Evolutionary conservation across 2,329 filamentous ascomycete species (phyloP).

Genomic region (Penicillium hordei): DNA sequence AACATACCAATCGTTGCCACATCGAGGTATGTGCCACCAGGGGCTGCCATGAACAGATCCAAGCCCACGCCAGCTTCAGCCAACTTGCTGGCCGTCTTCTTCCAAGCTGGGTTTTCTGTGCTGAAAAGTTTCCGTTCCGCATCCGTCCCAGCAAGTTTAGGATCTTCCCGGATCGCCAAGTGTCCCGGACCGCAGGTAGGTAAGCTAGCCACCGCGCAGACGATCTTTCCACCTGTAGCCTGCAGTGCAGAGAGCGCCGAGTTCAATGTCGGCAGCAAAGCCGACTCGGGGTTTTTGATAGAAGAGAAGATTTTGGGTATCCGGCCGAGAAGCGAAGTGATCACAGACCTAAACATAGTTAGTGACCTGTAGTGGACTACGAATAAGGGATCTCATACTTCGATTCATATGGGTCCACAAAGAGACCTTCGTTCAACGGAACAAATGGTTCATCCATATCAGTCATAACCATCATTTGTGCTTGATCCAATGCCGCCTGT

Average conservation of each 20-base stretch:
- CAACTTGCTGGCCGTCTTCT: slow-evolving; percentile 83
- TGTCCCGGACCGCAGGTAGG: slow-evolving; percentile 89
- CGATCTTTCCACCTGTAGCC: slow-evolving; percentile 84
- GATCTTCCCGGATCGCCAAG: slow-evolving; percentile 82
- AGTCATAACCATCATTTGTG: slow-evolving; percentile 98
- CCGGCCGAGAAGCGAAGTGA: slow-evolving; percentile 79
- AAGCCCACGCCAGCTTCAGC: slow-evolving; percentile 81
- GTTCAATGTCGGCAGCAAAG: slow-evolving; percentile 78
- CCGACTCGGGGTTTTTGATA: slow-evolving; percentile 87
- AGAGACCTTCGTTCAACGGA: slow-evolving; percentile 84
- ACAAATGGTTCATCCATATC: slow-evolving; percentile 97
- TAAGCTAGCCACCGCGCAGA: slow-evolving; percentile 82
- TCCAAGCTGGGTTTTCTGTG: slow-evolving; percentile 86
- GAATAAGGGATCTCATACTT: slow-evolving; percentile 52
- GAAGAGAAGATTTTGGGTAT: slow-evolving; percentile 83
- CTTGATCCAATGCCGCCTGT: slow-evolving; percentile 73
- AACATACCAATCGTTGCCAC: slow-evolving; percentile 80
- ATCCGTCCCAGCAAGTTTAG: slow-evolving; percentile 81
- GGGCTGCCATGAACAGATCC: slow-evolving; percentile 92
- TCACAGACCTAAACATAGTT: slow-evolving; percentile 59
- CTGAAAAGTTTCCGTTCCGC: slow-evolving; percentile 88
- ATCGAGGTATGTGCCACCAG: slow-evolving; percentile 86
- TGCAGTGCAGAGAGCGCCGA: slow-evolving; percentile 81
- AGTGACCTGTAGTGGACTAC: slow-evolving; percentile 18
- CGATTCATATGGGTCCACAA: slow-evolving; percentile 90